Percentiles rank a stretch among this genome's conserved stretches.
phyloP scores from a whole-genome alignment of 1,284 basidiomycete species.

The Pseudozyma pruni region DNA sequence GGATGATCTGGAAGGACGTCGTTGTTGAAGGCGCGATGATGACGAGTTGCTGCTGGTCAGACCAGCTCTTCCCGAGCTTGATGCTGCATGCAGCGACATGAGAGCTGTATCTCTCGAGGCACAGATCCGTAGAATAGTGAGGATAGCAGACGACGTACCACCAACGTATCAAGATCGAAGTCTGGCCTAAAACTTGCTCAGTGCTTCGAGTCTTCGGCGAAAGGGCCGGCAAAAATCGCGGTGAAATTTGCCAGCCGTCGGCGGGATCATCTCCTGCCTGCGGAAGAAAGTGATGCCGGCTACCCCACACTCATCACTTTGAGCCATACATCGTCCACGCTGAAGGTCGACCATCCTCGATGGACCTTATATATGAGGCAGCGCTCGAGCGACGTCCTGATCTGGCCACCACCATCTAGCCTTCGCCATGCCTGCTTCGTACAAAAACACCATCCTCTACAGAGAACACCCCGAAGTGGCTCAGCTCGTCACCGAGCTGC shows the following conservation, averaged over 20 bases:
- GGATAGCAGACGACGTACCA: not conserved
- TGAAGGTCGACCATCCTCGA: too few relatives aligned
- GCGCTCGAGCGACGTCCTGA: too few relatives aligned
- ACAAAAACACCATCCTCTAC: constrained; percentile 25
- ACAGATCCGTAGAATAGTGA: too few relatives aligned
- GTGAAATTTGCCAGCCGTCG: not conserved
- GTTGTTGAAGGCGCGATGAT: constrained; percentile 14
- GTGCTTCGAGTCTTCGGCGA: not conserved
- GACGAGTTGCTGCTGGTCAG: constrained; percentile 3
- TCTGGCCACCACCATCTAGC: too few relatives aligned
- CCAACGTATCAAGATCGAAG: too few relatives aligned
- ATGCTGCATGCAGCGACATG: constrained; percentile 10
- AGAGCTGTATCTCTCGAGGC: not conserved
- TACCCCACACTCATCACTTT: not conserved
- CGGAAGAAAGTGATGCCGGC: constrained; percentile 6
- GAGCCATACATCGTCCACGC: too few relatives aligned
- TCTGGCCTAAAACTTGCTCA: not conserved
- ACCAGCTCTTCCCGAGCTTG: constrained; percentile 8
- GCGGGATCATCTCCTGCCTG: not conserved
- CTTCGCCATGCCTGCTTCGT: constrained; percentile 20
- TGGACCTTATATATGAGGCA: too few relatives aligned
- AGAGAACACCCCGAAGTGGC: constrained; percentile 16
- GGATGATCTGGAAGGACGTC: constrained; percentile 21
- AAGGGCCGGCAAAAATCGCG: constrained; percentile 7
- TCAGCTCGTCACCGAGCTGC: constrained; percentile 28